Conservation (phyloP, 1,284 basidiomycete genomes). For the Megacollybia platyphylla region DNA sequence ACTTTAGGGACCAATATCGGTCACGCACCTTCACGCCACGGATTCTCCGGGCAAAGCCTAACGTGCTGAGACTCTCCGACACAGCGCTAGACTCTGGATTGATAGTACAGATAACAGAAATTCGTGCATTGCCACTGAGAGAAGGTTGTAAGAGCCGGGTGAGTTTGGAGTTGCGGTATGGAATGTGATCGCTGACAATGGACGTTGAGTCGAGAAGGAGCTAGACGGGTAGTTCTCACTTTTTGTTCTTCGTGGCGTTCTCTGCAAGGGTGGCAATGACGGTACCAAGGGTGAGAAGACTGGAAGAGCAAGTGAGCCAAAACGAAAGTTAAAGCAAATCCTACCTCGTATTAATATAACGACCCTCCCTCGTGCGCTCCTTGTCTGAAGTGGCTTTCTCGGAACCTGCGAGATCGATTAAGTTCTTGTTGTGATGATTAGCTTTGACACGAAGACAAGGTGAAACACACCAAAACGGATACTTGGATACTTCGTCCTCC, state of each 20-base stretch:
- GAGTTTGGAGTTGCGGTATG: conserved; percentile 90
- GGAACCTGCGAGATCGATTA: conserved; percentile 95
- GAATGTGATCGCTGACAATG: conserved; percentile 65
- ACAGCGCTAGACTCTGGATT: conserved; percentile 72
- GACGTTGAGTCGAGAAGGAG: background rate
- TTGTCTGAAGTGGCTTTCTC: conserved; percentile 93
- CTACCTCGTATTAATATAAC: conserved; percentile 84
- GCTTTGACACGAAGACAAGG: background rate
- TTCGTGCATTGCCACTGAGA: conserved; percentile 86
- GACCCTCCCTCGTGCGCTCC: conserved; percentile 84
- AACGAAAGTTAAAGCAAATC: conserved; percentile 5
- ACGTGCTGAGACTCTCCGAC: conserved; percentile 71
- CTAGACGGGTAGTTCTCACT: conserved; percentile 20
- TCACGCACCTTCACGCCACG: conserved; percentile 59
- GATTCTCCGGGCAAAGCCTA: conserved; percentile 82
- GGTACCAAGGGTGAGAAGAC: conserved; percentile 79
- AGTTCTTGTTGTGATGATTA: conserved; percentile 31
- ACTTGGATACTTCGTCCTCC: conserved; percentile 70
- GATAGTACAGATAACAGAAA: conserved; percentile 93
- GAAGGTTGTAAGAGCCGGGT: conserved; percentile 94
- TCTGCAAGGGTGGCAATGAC: conserved; percentile 86
- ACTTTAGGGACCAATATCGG: background rate
- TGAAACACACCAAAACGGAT: conserved; percentile 49
- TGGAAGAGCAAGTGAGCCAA: conserved; percentile 15
- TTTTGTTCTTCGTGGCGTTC: conserved; percentile 69